Evolutionary conservation across 441 rosid genomes (phyloP), one percentile per base, ranked within the genome.

Genomic region (Populus hybrid): DNA sequence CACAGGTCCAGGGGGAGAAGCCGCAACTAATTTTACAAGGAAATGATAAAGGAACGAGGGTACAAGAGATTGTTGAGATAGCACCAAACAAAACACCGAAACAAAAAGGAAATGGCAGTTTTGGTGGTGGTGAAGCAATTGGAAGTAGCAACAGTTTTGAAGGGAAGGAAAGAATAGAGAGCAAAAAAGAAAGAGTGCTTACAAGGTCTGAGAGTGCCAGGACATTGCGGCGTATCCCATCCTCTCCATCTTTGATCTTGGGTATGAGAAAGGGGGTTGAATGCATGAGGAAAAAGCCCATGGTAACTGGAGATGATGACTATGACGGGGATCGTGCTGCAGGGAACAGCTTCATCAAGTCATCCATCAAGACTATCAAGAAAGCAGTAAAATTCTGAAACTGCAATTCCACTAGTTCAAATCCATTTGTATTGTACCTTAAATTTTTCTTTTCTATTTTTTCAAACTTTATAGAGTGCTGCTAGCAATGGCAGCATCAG

Each of bases 121-220:
- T 74, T 30, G 32, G 32, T 19, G 57, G 23, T 5, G 73, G 66
- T 77, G 86, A 74, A 79, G 83, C 75, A n/a, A 72, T 78, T 53
- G 86, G 78, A 82, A 86, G 85, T 81, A 80, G 82, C 38, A 79
- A 73, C 85, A 87, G 85, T 66, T 81, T 76, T 69, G 89, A 87
- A 73, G 50, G 70, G 65, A 88, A 87, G 76, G 85, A 81, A 72
- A 80, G 69, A 23, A 87, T 83, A 76, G 88, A 84, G 83, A 82
- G 73, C 32, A 82, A 73, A 36, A 91, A 88, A 80, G 93, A 86
- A 71, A 88, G 87, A 83, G 82, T 65, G 66, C 79, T 88, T n/a
- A 76, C 4, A 73, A 88, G 98, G 88, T 92, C 97, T 2, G 97
- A 91, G 80, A 95, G 99, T 53, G 90, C 94, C 26, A 92, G 93